Base-by-base conservation (phyloP, 129 eudicot genomes). In the Cynara cardunculus region DNA sequence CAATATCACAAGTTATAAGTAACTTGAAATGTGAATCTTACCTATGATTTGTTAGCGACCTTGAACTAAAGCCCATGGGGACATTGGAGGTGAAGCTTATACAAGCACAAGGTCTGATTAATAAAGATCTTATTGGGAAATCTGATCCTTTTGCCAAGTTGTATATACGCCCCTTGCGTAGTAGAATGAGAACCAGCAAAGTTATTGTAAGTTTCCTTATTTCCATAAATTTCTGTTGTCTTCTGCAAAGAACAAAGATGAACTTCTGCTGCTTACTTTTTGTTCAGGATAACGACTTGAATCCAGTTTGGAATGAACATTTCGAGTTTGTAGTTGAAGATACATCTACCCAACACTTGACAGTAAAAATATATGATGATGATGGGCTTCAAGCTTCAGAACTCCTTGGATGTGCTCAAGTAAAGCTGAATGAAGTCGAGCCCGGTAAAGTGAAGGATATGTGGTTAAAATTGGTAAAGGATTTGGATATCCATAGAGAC, bases 281-380 rank as follows among this genome's bases (percentile, higher is more conserved):
- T 53, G 72, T 77, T 80, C 91, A 95, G 99, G 86, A 85, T 89
- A 95, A 95, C 78, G 85, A 95, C 69, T 81, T 95, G 87, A 95
- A 89, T 90, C 99, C 99, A 41, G 88, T 95, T 44, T 95, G 99
- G 99, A 95, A 95, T 69, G 99, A 95, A 49, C 99, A 95, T 87
- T 95, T 89, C 65, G 97, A 95, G 89, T 95, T 95, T 82, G 85
- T 87, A 77, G 88, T 95, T 70, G 99, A 95, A 75, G 99, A 95
- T 86, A 77, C 53, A 71, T 86, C 97, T 77, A 92, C 97, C 65
- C 99, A 95, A 80, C 88, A 92, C 75, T 85, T 95, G 96, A 93
- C 91, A 72, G 86, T 95, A 64, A 92, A 95, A 79, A 77, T 95
- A 35, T 91, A 81, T 65, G 99, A 95, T 73, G 96, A 95, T 25